Percentiles rank a stretch among this genome's conserved stretches.
Conservation (phyloP, 257 asterid genomes). For the Solanum appendiculatum region DNA sequence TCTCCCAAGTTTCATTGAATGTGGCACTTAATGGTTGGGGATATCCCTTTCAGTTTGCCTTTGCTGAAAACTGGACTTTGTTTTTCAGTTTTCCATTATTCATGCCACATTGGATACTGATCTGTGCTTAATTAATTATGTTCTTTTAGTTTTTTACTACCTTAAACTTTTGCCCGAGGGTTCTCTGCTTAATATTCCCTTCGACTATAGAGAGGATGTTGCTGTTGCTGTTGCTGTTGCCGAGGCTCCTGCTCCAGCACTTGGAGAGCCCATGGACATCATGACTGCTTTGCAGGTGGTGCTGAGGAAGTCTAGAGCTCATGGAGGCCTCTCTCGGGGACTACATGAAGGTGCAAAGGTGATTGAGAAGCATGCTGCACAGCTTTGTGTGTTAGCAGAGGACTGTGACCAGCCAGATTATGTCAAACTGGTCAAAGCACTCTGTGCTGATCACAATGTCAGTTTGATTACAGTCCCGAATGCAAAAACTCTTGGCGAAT, state of each 20-base stretch:
- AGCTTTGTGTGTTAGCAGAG: conserved; percentile 64
- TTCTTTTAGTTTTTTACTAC: neutral
- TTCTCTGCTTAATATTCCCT: neutral
- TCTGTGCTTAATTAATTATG: neutral
- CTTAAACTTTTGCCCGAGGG: neutral
- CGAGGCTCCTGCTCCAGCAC: conserved; percentile 28
- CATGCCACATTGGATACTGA: neutral
- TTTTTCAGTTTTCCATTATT: neutral
- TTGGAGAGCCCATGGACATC: conserved; percentile 52
- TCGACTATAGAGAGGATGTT: conserved; percentile 27
- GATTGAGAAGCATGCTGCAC: conserved; percentile 59
- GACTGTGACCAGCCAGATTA: conserved; percentile 63
- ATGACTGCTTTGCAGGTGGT: conserved; percentile 55
- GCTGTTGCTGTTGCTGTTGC: conserved; percentile 6
- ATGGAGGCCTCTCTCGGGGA: conserved; percentile 52
- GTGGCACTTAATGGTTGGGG: neutral
- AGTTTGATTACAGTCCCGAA: conserved; percentile 48
- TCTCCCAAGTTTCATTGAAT: neutral
- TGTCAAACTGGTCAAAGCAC: conserved; percentile 59
- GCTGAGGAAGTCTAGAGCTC: conserved; percentile 54
- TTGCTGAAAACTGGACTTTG: neutral
- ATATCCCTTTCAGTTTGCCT: neutral
- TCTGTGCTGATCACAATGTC: conserved; percentile 65
- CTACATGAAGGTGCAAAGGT: conserved; percentile 58
- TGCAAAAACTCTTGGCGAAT: conserved; percentile 72